Percentiles rank a stretch among this genome's conserved stretches.
phyloP scores from a whole-genome alignment of 495 filamentous ascomycete genomes.

The Penicillium turbatum region DNA sequence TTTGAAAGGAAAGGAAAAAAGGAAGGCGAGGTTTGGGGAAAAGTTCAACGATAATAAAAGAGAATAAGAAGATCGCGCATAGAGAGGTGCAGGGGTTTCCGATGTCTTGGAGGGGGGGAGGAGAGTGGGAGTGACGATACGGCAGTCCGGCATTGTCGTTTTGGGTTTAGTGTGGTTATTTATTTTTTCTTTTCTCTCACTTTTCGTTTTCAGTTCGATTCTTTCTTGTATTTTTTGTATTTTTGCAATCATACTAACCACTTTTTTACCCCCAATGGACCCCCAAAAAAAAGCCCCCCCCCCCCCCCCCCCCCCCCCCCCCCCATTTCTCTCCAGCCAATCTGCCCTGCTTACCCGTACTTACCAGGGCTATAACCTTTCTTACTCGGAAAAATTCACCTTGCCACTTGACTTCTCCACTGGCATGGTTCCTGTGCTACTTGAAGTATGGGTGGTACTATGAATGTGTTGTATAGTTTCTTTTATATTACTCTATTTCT shows the following conservation, averaged over 20 bases:
- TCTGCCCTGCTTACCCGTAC: not conserved
- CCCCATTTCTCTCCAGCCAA: not conserved
- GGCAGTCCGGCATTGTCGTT: conserved; percentile 23
- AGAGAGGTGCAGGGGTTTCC: conserved; percentile 6
- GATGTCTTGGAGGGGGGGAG: conserved; percentile 4
- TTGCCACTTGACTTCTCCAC: not conserved
- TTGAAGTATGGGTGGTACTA: not conserved
- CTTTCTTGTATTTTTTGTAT: not conserved
- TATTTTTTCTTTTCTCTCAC: conserved; percentile 4
- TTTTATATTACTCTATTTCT: not conserved
- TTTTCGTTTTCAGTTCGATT: conserved; percentile 1
- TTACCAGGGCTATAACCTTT: conserved; percentile 2
- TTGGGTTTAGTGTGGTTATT: conserved; percentile 21
- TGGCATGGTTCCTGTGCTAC: not conserved
- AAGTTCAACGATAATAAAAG: conserved; percentile 11
- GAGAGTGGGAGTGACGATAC: conserved; percentile 24
- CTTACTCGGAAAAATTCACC: conserved; percentile 4
- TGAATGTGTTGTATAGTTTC: not conserved
- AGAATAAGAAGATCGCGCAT: conserved; percentile 11
- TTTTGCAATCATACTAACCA: not conserved
- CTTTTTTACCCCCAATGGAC: not conserved
- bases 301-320: not conserved
- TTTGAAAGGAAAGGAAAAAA: conserved; percentile 18
- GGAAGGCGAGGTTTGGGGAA: conserved; percentile 15
- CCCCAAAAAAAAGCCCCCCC: not conserved